Base-by-base conservation (phyloP, 2,329 filamentous ascomycete species). In the Colletotrichum abscissum region DNA sequence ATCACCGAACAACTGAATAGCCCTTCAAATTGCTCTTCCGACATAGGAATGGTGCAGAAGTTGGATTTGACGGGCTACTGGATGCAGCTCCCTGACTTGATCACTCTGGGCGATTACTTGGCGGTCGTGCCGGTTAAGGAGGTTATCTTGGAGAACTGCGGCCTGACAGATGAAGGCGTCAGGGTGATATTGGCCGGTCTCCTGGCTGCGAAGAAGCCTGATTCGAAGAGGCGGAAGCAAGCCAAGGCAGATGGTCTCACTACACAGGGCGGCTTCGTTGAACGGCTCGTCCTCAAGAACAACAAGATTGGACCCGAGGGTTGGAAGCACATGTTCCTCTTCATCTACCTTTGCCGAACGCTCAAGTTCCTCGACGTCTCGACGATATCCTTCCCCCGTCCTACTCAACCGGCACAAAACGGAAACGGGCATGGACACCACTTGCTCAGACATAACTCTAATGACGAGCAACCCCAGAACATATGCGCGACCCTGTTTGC, bases 101-200 rank as follows among this genome's bases (percentile, higher is more conserved):
- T 95, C 63, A 98, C 97, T 0, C 87, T 99, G 2, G 94, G 95
- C 63, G 97, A 99, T 80, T 99, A 96, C 87, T 87, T 99, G 54
- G 96, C 97, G 5, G 92, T 99, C 7, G 96, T 98, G 0, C 96
- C 97, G 0, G 92, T 98, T 3, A 93, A 94, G 76, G 95, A 97
- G 78, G 84, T 99, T 0, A 87, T 97, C 7, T 84, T 98, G 67
- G 95, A 98, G 78, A 94, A 97, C 79, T 96, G 95, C 73, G 94
- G 95, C 6, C 84, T 99, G 49, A 94, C 90, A 1, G 95, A 98
- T 78, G 95, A 97, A 80, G 95, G 95, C 4, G 86, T 98, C 7
- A 90, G 97, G 22, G 93, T 97, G 22, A 91, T 98, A 55, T 88
- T 99, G 11, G 94, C 95, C 1, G 96, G 95, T 4, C 86, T 99